Evolutionary conservation across 2,329 filamentous ascomycete genomes (phyloP).

Genomic region (Herpotrichia juniperi): DNA sequence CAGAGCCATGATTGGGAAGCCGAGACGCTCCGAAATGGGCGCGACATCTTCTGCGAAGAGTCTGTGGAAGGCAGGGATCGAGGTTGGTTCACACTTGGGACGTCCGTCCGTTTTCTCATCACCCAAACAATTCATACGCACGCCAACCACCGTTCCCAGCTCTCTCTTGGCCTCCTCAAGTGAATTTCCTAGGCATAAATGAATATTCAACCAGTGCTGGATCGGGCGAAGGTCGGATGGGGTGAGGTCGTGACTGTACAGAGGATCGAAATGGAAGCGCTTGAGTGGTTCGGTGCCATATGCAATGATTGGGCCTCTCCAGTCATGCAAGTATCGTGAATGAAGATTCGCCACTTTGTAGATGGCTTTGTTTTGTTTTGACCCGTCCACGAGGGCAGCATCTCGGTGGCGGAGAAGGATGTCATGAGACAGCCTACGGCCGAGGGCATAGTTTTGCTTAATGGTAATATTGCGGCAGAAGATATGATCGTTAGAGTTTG

Average conservation of each 20-base stretch:
- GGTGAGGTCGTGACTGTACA: no score
- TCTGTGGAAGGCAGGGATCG: no score
- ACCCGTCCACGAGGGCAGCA: constrained; percentile 14
- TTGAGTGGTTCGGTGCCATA: constrained; percentile 3
- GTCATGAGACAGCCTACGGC: constrained; percentile 7
- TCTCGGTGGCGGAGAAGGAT: constrained; percentile 11
- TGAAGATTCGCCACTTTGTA: background rate
- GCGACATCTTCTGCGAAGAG: constrained; percentile 8
- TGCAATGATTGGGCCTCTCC: constrained; percentile 14
- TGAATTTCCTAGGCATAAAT: constrained; percentile 4
- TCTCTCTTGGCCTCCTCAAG: background rate
- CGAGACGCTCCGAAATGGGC: constrained; percentile 17
- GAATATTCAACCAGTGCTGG: constrained; percentile 15
- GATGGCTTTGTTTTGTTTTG: constrained; percentile 14
- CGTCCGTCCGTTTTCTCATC: constrained; percentile 10
- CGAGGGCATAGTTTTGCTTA: background rate
- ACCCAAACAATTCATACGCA: constrained; percentile 18
- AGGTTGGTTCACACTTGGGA: constrained; percentile 4
- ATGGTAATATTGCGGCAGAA: background rate
- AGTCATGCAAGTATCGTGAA: constrained; percentile 6
- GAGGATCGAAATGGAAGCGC: constrained; percentile 14
- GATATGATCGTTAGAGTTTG: background rate
- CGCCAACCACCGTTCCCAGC: constrained; percentile 9
- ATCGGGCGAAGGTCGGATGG: constrained; percentile 18
- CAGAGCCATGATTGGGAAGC: constrained; percentile 13